These are phyloP conservation scores for Arabidopsis arenosa DNA, from an alignment of 345 rosid genomes.

Conservation along the genomic window DNA sequence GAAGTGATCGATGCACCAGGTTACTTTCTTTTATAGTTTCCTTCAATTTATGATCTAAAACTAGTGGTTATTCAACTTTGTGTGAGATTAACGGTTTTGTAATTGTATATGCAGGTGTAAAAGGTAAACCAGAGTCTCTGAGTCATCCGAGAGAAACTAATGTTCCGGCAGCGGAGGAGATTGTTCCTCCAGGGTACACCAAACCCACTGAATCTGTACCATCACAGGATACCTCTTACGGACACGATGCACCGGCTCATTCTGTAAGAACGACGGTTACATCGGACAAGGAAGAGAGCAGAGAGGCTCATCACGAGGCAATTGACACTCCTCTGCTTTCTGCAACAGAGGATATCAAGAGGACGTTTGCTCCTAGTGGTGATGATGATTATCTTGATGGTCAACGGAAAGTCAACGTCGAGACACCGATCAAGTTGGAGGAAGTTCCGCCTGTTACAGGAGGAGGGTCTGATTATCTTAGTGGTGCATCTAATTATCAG, in stretches of 20 bases:
- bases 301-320: conserved; percentile 46
- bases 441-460: conserved; percentile 60
- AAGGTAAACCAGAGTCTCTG: conserved; percentile 33
- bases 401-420: conserved; percentile 47
- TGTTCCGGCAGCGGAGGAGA: conserved; percentile 37
- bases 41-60: neutral
- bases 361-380: conserved; percentile 35
- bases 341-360: conserved; percentile 4
- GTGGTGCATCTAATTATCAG: conserved; percentile 51
- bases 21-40: conserved; percentile 4
- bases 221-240: neutral
- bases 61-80: neutral
- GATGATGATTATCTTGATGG: conserved; percentile 36
- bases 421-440: conserved; percentile 45
- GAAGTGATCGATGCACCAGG: conserved; percentile 57
- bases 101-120: conserved; percentile 8
- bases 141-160: conserved; percentile 39
- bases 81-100: conserved; percentile 21
- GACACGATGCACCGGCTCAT: conserved; percentile 5
- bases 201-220: conserved; percentile 30
- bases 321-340: conserved; percentile 35
- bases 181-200: conserved; percentile 34
- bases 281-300: conserved; percentile 5
- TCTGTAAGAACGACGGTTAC: neutral
- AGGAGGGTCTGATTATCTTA: conserved; percentile 28